Percentiles rank a stretch among this genome's conserved stretches.
Evolutionary conservation across 306 rosid species (phyloP).

Genomic region (Trifolium repens): DNA sequence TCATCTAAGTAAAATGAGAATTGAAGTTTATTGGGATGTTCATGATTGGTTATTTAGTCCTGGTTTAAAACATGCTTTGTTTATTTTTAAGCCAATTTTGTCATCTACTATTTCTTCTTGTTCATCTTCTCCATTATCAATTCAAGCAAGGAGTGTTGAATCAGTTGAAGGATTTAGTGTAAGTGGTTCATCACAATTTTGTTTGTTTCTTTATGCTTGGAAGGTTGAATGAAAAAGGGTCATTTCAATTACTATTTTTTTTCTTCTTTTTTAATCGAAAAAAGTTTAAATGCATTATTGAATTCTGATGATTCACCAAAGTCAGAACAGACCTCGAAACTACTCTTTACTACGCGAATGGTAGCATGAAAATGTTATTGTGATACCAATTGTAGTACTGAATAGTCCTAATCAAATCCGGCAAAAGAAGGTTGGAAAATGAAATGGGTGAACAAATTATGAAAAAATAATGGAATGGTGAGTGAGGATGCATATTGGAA

Average conservation of each 20-base stretch:
- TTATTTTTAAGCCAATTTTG: conserved; percentile 77
- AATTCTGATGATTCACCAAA: no score
- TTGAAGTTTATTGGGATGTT: conserved; percentile 91
- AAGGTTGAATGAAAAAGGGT: conserved; percentile 58
- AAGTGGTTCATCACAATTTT: conserved; percentile 77
- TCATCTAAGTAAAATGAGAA: conserved; percentile 70
- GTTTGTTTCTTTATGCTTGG: conserved; percentile 93
- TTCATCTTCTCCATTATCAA: conserved; percentile 58
- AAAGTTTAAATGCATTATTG: no score
- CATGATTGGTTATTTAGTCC: conserved; percentile 92
- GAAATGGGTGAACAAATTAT: conserved; percentile 42
- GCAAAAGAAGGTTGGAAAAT: conserved; percentile 54
- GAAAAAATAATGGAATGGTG: conserved; percentile 49
- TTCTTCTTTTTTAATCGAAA: no score
- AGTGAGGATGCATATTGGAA: conserved; percentile 42
- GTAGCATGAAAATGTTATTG: no score
- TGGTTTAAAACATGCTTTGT: conserved; percentile 84
- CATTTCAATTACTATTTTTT: no score
- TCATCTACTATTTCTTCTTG: conserved; percentile 45
- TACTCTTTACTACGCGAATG: no score
- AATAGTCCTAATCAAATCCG: conserved; percentile 35
- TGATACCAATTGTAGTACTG: background rate
- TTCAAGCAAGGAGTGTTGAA: conserved; percentile 56
- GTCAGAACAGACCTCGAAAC: no score
- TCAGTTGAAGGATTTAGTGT: conserved; percentile 63